A percentile compares a stretch with the other conserved stretches of the same genome.
Evolutionary conservation across 1,284 basidiomycete species (phyloP).

Genomic region (Cystobasidiaceae sp.): DNA sequence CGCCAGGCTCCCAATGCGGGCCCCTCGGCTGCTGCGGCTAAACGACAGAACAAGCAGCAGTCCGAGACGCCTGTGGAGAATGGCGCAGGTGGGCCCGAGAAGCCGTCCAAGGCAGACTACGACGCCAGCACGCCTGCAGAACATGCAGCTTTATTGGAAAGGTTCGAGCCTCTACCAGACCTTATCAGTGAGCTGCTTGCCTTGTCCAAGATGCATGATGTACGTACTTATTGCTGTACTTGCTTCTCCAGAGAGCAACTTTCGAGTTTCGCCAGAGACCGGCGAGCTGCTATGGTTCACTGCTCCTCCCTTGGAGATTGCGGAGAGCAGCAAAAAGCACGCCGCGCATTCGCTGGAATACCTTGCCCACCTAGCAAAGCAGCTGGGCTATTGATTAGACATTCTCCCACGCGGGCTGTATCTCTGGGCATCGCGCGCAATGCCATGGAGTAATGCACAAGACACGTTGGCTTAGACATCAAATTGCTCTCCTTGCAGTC

Average conservation of each 20-base stretch:
- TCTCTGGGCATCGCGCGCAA: neutral
- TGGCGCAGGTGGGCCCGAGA: neutral
- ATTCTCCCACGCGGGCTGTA: neutral
- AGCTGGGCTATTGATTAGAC: slow-evolving; percentile 5
- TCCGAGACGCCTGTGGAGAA: slow-evolving; percentile 1
- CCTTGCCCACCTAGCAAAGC: slow-evolving; percentile 6
- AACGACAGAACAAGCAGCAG: neutral
- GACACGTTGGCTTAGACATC: too few species aligned
- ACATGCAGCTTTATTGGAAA: slow-evolving; percentile 27
- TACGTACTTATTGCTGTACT: neutral
- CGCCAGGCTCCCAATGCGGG: neutral
- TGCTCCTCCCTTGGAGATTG: slow-evolving; percentile 23
- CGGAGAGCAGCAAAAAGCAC: neutral
- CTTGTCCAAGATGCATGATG: neutral
- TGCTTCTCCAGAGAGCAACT: slow-evolving; percentile 33
- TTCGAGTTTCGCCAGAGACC: slow-evolving; percentile 33
- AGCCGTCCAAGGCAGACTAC: neutral
- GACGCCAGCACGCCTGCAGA: slow-evolving; percentile 21
- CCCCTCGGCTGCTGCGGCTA: neutral
- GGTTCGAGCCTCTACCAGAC: slow-evolving; percentile 33
- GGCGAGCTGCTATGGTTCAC: slow-evolving; percentile 42
- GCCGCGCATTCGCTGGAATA: slow-evolving; percentile 10
- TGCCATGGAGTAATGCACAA: neutral
- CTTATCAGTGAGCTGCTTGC: slow-evolving; percentile 30
- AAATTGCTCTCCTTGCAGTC: too few species aligned